Evolutionary conservation across 83 land plant species (phyloP).

Genomic region (Diphasiastrum complanatum): DNA sequence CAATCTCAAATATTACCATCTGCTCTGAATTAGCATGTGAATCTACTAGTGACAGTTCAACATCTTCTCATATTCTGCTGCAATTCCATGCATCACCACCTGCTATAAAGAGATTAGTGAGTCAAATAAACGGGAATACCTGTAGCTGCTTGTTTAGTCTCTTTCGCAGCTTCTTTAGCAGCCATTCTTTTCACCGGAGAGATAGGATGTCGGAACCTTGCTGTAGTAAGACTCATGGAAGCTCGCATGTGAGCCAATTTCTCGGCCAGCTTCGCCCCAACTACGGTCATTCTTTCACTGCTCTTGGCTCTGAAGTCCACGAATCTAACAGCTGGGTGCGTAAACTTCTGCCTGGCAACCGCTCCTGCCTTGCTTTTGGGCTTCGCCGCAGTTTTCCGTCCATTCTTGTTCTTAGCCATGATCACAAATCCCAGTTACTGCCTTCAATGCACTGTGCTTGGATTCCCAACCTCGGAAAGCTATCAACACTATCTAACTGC

Average conservation of each 20-base stretch:
- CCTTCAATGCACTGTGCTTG: too few species aligned
- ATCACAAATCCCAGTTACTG: too few species aligned
- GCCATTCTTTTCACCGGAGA: constrained; percentile 2
- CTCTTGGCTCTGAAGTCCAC: constrained; percentile 8
- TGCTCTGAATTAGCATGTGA: too few species aligned
- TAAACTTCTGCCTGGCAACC: constrained; percentile 18
- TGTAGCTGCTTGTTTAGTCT: constrained; percentile 7
- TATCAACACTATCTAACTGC: too few species aligned
- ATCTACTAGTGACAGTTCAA: not conserved
- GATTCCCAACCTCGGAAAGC: too few species aligned
- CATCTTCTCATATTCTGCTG: not conserved
- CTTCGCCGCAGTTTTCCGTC: too few species aligned
- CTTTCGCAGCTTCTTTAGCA: constrained; percentile 1
- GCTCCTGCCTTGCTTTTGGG: too few species aligned
- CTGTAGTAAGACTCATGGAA: not conserved
- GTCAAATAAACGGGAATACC: not conserved
- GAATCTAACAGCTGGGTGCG: constrained; percentile 15
- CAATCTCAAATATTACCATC: not conserved
- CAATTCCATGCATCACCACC: too few species aligned
- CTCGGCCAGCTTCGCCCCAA: constrained; percentile 11
- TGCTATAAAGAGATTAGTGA: not conserved
- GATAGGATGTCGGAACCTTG: constrained; percentile 2
- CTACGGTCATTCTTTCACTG: constrained; percentile 6
- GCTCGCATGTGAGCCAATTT: constrained; percentile 6
- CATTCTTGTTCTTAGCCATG: too few species aligned